Conservation (phyloP, 257 asterid species). For the Ilex aquifolium region DNA sequence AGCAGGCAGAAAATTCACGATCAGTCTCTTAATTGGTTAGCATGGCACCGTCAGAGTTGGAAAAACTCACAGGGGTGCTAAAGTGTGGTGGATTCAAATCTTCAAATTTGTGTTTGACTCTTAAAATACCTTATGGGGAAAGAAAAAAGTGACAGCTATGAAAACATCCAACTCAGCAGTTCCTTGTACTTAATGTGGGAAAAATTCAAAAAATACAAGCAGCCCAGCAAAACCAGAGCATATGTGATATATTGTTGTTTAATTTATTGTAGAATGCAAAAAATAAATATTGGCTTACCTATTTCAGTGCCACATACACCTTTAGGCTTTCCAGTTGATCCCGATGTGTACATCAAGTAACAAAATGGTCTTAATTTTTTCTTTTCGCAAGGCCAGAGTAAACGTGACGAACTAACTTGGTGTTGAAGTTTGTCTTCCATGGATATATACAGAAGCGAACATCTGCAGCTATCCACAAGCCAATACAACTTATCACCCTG, state of each 20-base stretch:
- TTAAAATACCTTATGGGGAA: no score
- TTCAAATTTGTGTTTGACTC: no score
- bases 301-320: slow-evolving; percentile 93
- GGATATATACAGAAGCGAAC: slow-evolving; percentile 43
- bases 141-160: no score
- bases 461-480: slow-evolving; percentile 51
- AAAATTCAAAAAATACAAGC: no score
- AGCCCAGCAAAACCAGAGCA: no score
- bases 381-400: slow-evolving; percentile 71
- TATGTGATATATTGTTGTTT: not conserved
- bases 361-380: slow-evolving; percentile 59
- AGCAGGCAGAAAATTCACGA: no score
- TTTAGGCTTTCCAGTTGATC: slow-evolving; percentile 86
- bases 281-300: slow-evolving; percentile 36
- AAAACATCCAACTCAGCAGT: no score
- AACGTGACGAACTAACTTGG: slow-evolving; percentile 23
- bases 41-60: no score
- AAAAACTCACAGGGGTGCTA: no score
- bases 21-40: no score
- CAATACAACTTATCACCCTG: slow-evolving; percentile 55
- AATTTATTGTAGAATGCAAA: not conserved
- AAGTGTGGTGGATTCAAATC: no score
- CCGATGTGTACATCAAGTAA: slow-evolving; percentile 92
- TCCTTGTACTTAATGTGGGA: no score
- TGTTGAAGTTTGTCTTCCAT: slow-evolving; percentile 27